Evolutionary conservation across 2,329 filamentous ascomycete genomes (phyloP).

Genomic region (Trichophaea hybrida): DNA sequence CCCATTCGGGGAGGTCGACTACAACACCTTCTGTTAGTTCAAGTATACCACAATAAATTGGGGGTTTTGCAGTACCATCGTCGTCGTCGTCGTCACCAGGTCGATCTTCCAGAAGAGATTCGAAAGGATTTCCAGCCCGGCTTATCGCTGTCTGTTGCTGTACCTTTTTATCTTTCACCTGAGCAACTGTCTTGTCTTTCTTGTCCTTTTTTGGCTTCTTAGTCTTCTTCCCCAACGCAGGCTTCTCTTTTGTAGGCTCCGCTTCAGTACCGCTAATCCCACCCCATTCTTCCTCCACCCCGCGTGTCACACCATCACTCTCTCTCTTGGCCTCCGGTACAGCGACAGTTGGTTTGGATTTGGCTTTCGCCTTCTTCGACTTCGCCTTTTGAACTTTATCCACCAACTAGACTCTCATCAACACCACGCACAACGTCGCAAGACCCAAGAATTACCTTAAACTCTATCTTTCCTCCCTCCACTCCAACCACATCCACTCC

Average conservation of each 20-base stretch:
- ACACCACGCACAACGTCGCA: no score
- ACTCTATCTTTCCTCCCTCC: conserved; percentile 37
- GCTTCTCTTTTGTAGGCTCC: conserved; percentile 15
- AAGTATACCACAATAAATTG: not conserved
- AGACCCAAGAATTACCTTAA: conserved; percentile 29
- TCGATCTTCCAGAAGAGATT: conserved; percentile 24
- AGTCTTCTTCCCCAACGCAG: conserved; percentile 23
- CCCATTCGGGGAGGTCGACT: conserved; percentile 69
- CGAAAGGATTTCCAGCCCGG: conserved; percentile 28
- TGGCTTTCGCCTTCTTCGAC: conserved; percentile 8
- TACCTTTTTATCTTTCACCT: conserved; percentile 23
- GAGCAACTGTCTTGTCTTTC: conserved; percentile 25
- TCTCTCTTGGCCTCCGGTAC: not conserved
- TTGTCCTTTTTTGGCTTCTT: conserved; percentile 26
- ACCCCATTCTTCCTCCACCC: conserved; percentile 28
- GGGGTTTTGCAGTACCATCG: conserved; percentile 18
- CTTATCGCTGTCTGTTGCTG: conserved; percentile 27
- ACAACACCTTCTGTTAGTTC: conserved; percentile 34
- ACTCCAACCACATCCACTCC: conserved; percentile 71
- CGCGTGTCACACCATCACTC: conserved; percentile 13
- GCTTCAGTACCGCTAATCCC: conserved; percentile 28
- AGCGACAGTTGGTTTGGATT: not conserved
- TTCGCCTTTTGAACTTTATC: not conserved
- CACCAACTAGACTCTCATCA: conserved; percentile 7
- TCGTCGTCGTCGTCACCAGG: conserved; percentile 29